phyloP scores from a whole-genome alignment of 169 alveolate genomes.

The Eimeria praecox region DNA sequence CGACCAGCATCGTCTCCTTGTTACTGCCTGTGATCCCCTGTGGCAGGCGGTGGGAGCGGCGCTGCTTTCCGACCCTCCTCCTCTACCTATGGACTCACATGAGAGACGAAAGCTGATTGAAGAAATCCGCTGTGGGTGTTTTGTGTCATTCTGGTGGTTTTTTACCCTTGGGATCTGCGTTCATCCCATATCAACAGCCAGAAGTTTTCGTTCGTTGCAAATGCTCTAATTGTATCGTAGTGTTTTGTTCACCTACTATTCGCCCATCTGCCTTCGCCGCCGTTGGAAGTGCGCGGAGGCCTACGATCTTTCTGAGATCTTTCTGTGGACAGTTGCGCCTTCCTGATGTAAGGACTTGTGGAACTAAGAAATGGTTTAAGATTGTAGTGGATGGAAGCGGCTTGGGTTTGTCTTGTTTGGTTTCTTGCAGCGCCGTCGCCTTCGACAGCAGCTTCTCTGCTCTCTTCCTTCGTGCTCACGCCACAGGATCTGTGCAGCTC shows the following conservation, averaged over 20 bases:
- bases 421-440: constrained; percentile 64
- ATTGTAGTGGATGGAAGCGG: too few species aligned
- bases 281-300: neutral
- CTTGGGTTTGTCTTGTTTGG: neutral
- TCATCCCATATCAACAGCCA: neutral
- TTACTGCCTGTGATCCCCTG: neutral
- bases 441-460: constrained; percentile 58
- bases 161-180: neutral
- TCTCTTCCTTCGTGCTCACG: constrained; percentile 77
- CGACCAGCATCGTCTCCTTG: too few species aligned
- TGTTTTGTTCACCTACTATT: neutral
- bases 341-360: neutral
- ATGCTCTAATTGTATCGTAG: neutral
- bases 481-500: constrained; percentile 82
- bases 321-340: neutral
- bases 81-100: constrained; percentile 61
- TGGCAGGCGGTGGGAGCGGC: constrained; percentile 74
- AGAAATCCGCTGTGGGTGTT: constrained; percentile 62
- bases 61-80: constrained; percentile 68
- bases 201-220: neutral
- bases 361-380: too few species aligned
- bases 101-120: constrained; percentile 62
- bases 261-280: neutral
- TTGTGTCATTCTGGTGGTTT: neutral
- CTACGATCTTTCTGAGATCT: neutral